A percentile compares a stretch with the other conserved stretches of the same genome.
phyloP scores from a whole-genome alignment of 305 asterid species.

The Fraxinus dipetala region DNA sequence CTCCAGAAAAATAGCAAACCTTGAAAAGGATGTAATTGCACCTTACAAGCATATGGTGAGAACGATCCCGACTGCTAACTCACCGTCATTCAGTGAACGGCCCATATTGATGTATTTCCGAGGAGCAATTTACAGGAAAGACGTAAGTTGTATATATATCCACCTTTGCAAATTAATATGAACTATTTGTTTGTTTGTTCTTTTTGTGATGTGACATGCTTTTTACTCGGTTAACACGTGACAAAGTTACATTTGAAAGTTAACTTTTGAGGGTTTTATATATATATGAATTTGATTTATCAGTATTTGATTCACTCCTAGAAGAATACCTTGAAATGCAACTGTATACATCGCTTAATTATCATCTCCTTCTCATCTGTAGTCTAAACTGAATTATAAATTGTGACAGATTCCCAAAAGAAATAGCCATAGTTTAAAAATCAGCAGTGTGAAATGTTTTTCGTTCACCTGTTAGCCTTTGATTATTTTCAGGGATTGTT shows the following conservation, averaged over 20 bases:
- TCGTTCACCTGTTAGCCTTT: neutral
- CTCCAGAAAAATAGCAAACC: constrained; percentile 55
- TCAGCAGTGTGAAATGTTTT: neutral
- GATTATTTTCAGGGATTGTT: neutral
- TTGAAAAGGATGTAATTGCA: constrained; percentile 79
- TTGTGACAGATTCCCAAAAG: neutral
- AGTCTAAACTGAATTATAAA: neutral
- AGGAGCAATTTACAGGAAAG: constrained; percentile 88
- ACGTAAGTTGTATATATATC: constrained; percentile 46
- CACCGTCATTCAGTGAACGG: constrained; percentile 52
- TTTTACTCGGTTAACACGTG: neutral
- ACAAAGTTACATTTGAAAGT: neutral
- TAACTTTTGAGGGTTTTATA: neutral
- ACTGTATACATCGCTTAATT: neutral
- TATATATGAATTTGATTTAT: neutral
- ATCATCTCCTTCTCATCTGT: neutral
- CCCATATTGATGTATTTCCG: constrained; percentile 59
- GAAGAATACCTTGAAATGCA: neutral
- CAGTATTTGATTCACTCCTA: neutral
- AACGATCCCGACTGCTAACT: constrained; percentile 32
- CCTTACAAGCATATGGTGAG: constrained; percentile 87
- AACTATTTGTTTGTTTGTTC: neutral
- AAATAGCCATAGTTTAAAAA: neutral
- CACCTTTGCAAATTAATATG: constrained; percentile 2
- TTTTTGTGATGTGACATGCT: neutral